Evolutionary conservation across 768 basidiomycete genomes (phyloP).

Genomic region (Calocybe indica): DNA sequence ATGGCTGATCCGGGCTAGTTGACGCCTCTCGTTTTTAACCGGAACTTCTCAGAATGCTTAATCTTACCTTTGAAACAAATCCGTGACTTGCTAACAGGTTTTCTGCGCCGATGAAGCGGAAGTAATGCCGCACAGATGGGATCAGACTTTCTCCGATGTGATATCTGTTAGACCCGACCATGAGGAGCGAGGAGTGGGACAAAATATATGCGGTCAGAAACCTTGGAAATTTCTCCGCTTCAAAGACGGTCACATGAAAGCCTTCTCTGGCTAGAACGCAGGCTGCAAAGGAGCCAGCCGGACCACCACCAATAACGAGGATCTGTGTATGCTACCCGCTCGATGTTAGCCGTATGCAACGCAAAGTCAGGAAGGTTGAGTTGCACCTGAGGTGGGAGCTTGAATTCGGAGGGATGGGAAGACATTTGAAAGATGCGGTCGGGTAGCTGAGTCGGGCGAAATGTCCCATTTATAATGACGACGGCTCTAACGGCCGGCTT

Average conservation of each 20-base stretch:
- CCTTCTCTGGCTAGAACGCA: constrained; percentile 52
- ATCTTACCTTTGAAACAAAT: constrained; percentile 42
- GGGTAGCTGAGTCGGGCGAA: no score
- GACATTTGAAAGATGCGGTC: no score
- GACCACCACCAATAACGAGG: constrained; percentile 47
- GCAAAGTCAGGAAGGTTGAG: no score
- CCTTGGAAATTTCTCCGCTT: constrained; percentile 52
- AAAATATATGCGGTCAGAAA: constrained; percentile 9
- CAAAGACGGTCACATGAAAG: constrained; percentile 45
- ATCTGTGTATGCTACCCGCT: constrained; percentile 17
- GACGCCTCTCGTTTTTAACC: neutral
- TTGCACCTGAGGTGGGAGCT: no score
- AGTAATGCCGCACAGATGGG: constrained; percentile 53
- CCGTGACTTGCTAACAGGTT: constrained; percentile 42
- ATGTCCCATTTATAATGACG: no score
- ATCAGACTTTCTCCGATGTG: constrained; percentile 58
- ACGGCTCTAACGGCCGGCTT: no score
- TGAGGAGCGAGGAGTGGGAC: neutral
- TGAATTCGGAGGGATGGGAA: no score
- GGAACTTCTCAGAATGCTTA: neutral
- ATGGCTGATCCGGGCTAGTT: constrained; percentile 54
- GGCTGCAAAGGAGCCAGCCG: constrained; percentile 53
- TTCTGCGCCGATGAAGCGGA: constrained; percentile 54
- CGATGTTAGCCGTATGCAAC: no score
- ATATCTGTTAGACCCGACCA: constrained; percentile 29